A percentile compares a stretch with the other conserved stretches of the same genome.
Evolutionary conservation across 768 basidiomycete species (phyloP).

Genomic region (Paxillus ammoniavirescens): DNA sequence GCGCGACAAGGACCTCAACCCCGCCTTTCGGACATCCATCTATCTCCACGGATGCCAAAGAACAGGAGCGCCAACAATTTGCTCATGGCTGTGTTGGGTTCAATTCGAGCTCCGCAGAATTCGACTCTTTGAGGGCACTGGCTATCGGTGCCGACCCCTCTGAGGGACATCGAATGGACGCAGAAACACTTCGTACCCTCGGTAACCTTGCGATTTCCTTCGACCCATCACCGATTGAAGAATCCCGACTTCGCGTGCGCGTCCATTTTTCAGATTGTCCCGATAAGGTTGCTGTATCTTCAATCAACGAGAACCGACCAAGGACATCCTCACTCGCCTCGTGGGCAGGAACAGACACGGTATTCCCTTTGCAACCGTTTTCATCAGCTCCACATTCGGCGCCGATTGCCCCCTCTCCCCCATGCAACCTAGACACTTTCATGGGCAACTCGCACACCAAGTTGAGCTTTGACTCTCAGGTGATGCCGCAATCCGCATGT

Average conservation of each 20-base stretch:
- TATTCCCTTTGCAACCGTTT: constrained; percentile 21
- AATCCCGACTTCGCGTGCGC: constrained; percentile 72
- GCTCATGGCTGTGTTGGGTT: constrained; percentile 37
- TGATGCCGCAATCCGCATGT: constrained; percentile 24
- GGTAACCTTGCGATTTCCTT: constrained; percentile 71
- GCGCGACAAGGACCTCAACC: constrained; percentile 39
- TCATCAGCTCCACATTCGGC: constrained; percentile 37
- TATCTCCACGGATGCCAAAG: constrained; percentile 45
- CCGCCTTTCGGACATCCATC: constrained; percentile 41
- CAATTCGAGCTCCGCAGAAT: constrained; percentile 46
- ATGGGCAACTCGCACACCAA: constrained; percentile 40
- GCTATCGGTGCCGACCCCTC: constrained; percentile 31
- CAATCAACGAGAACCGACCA: constrained; percentile 16
- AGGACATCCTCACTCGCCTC: constrained; percentile 20
- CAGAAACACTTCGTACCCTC: constrained; percentile 43
- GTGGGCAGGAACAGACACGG: constrained; percentile 23
- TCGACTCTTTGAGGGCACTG: constrained; percentile 28
- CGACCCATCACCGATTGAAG: constrained; percentile 59
- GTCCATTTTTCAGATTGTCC: constrained; percentile 59
- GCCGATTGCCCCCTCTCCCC: constrained; percentile 31
- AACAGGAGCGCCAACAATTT: constrained; percentile 55
- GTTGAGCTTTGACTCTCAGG: constrained; percentile 21
- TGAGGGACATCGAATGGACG: constrained; percentile 54
- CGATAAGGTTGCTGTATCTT: constrained; percentile 21
- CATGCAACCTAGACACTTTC: constrained; percentile 48